phyloP scores from a whole-genome alignment of 768 basidiomycete genomes.

The Mycena kentingensis region DNA sequence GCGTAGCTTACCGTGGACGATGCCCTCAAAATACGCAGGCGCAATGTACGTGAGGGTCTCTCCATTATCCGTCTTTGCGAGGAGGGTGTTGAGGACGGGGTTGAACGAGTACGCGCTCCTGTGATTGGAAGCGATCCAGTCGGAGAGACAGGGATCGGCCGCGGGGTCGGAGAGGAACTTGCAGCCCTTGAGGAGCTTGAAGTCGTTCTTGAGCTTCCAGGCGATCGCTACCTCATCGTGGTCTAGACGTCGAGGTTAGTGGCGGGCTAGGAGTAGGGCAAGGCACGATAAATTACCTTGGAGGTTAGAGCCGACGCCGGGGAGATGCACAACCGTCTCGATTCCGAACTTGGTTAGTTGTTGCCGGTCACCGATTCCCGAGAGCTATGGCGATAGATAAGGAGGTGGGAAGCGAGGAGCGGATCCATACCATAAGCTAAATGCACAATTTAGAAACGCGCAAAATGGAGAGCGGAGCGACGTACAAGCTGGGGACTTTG shows the following conservation, averaged over 20 bases:
- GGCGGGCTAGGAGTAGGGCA: neutral
- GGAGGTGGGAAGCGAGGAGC: neutral
- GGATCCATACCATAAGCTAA: slow-evolving; percentile 20
- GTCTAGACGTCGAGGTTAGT: slow-evolving; percentile 7
- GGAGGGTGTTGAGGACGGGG: slow-evolving; percentile 26
- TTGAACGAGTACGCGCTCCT: slow-evolving; percentile 31
- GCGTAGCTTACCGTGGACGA: slow-evolving; percentile 26
- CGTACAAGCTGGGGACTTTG: slow-evolving; percentile 26
- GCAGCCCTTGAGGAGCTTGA: slow-evolving; percentile 25
- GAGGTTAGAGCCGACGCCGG: slow-evolving; percentile 34
- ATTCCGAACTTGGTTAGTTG: slow-evolving; percentile 26
- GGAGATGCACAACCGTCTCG: slow-evolving; percentile 24
- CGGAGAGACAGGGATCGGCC: slow-evolving; percentile 32
- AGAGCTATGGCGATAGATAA: slow-evolving; percentile 22
- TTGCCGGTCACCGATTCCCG: slow-evolving; percentile 28
- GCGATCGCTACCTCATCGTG: slow-evolving; percentile 27
- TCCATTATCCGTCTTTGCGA: slow-evolving; percentile 24
- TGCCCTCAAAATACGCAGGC: slow-evolving; percentile 31
- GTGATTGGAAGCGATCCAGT: slow-evolving; percentile 28
- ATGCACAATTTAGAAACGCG: neutral
- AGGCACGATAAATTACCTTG: slow-evolving; percentile 26
- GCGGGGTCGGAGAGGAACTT: slow-evolving; percentile 30
- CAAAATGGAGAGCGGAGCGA: neutral
- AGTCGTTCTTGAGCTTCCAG: slow-evolving; percentile 25
- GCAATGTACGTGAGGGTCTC: slow-evolving; percentile 29